phyloP scores from a whole-genome alignment of 148 eudicot species.

The Chenopodium album region DNA sequence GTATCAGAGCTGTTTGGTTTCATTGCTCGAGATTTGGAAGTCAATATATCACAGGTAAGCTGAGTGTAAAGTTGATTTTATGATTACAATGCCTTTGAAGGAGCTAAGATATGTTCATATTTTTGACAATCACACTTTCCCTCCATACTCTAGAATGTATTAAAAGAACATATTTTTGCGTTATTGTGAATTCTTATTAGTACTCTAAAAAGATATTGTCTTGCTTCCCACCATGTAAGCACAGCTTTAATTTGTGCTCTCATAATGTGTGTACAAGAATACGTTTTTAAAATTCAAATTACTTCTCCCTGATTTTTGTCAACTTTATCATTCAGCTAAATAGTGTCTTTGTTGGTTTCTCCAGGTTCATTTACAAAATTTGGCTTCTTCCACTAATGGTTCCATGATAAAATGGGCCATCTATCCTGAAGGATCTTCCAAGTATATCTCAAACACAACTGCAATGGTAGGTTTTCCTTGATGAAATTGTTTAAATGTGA shows the following conservation, averaged over 20 bases:
- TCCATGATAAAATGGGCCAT: constrained; percentile 67
- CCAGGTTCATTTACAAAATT: constrained; percentile 71
- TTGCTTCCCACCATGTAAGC: not conserved
- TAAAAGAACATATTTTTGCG: not conserved
- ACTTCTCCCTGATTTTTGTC: not conserved
- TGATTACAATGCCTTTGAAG: not conserved
- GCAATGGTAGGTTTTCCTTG: constrained; percentile 49
- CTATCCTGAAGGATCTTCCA: constrained; percentile 60
- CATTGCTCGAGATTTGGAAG: constrained; percentile 61
- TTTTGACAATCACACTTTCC: not conserved
- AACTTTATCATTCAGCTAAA: constrained; percentile 1
- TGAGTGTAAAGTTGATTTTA: constrained; percentile 5
- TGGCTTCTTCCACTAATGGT: constrained; percentile 53
- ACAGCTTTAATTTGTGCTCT: not conserved
- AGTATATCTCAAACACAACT: constrained; percentile 56
- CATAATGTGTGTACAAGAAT: not conserved
- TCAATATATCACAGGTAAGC: constrained; percentile 72
- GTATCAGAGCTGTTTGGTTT: constrained; percentile 52
- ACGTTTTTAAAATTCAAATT: too few species aligned
- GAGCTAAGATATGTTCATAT: not conserved
- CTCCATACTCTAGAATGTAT: not conserved
- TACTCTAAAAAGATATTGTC: not conserved
- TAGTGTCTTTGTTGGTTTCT: constrained; percentile 17
- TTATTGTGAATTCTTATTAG: too few species aligned
- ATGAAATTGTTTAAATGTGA: not conserved